Conservation (phyloP, 768 basidiomycete species). For the Suillus lakei region DNA sequence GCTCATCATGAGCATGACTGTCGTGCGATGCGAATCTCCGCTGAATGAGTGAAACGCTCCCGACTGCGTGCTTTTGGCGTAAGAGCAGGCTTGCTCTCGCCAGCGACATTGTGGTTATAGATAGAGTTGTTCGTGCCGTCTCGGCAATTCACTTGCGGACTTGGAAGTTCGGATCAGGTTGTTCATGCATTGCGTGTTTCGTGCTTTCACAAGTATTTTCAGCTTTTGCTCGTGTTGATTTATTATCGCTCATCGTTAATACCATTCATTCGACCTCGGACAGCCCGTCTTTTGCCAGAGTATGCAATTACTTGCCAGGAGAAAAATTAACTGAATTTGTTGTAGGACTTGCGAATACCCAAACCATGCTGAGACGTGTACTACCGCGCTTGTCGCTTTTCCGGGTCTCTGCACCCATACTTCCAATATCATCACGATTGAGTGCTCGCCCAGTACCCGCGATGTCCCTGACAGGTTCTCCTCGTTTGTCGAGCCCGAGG, state of each 20-base stretch:
- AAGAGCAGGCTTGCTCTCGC: constrained; percentile 42
- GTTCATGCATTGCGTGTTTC: background rate
- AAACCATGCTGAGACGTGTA: constrained; percentile 43
- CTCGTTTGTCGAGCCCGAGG: constrained; percentile 42
- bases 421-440: constrained; percentile 51
- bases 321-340: background rate
- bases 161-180: constrained; percentile 1
- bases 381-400: constrained; percentile 52
- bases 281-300: background rate
- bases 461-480: constrained; percentile 31
- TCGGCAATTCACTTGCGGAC: constrained; percentile 16
- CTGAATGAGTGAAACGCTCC: constrained; percentile 34
- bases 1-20: constrained; percentile 46
- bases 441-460: constrained; percentile 34
- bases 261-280: background rate
- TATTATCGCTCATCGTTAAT: background rate
- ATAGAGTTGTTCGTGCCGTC: constrained; percentile 11
- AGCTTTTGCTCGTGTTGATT: background rate
- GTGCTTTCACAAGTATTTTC: background rate
- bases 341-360: background rate
- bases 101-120: constrained; percentile 44
- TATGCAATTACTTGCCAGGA: background rate
- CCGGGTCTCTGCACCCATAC: constrained; percentile 49
- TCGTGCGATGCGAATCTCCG: constrained; percentile 50
- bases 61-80: constrained; percentile 37